Percentiles rank a stretch among this genome's conserved stretches.
These are phyloP conservation scores for Amanita thiersii DNA, from an alignment of 768 basidiomycete genomes.

Conservation along the genomic window DNA sequence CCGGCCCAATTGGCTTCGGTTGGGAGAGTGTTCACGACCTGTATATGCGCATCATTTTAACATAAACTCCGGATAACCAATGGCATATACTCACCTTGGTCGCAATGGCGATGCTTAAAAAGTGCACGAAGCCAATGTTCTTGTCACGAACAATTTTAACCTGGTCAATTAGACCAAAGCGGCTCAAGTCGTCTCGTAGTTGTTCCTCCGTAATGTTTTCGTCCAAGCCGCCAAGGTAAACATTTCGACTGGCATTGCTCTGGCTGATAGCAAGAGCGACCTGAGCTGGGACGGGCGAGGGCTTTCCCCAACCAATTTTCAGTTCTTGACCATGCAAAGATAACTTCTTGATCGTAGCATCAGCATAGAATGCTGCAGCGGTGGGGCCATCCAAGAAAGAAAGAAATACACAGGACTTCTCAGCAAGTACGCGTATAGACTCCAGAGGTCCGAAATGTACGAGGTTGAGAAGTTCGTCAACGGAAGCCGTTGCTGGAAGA, in stretches of 20 bases:
- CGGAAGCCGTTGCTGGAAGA: constrained; percentile 89
- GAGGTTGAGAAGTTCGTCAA: constrained; percentile 95
- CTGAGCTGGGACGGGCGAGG: constrained; percentile 77
- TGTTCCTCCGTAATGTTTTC: constrained; percentile 87
- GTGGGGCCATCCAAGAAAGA: constrained; percentile 93
- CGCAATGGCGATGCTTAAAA: constrained; percentile 89
- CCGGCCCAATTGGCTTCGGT: constrained; percentile 91
- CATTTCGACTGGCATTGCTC: constrained; percentile 90
- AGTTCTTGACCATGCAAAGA: constrained; percentile 92
- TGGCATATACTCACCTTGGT: constrained; percentile 64
- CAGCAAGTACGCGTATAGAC: constrained; percentile 87
- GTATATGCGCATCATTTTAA: constrained; percentile 7
- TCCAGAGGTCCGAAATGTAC: constrained; percentile 98
- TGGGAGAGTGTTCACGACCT: constrained; percentile 93
- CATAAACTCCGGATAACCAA: constrained; percentile 1
- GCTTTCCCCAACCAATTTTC: constrained; percentile 98
- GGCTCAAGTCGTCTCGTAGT: constrained; percentile 82
- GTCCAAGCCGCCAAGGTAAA: constrained; percentile 92
- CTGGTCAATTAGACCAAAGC: constrained; percentile 96
- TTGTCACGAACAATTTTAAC: constrained; percentile 99
- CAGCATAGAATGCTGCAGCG: constrained; percentile 95
- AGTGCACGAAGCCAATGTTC: constrained; percentile 99
- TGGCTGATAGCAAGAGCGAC: constrained; percentile 86
- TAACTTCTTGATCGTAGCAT: constrained; percentile 92
- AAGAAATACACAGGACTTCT: constrained; percentile 96